Evolutionary conservation across 208 protist genomes (phyloP).

Genomic region (Trypanosomatidae sp.): DNA sequence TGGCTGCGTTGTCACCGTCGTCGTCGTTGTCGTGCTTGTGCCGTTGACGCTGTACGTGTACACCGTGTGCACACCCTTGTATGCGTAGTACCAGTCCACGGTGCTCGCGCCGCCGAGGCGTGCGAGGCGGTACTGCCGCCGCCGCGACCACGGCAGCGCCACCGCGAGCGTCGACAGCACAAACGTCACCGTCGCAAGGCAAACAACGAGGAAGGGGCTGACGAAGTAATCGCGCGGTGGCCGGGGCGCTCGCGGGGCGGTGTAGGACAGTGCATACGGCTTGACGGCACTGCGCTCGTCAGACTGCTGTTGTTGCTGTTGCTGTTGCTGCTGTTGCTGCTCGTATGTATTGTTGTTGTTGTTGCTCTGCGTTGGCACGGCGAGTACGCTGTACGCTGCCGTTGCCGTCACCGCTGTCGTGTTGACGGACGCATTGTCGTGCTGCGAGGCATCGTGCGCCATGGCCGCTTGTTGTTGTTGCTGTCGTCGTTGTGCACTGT

Average conservation of each 20-base stretch:
- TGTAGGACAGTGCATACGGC: background rate
- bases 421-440: no score
- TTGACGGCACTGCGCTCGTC: slow-evolving; percentile 6
- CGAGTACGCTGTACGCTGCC: no score
- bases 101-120: slow-evolving; percentile 7
- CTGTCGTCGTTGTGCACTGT: no score
- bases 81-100: slow-evolving; percentile 34
- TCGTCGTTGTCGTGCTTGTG: background rate
- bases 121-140: slow-evolving; percentile 32
- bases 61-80: slow-evolving; percentile 17
- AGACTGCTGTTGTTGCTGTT: slow-evolving; percentile 5
- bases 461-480: no score
- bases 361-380: no score
- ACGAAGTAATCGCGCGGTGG: slow-evolving; percentile 35
- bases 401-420: no score
- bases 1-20: slow-evolving; percentile 8
- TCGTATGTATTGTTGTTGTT: slow-evolving; percentile 1
- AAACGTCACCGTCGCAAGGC: slow-evolving; percentile 17
- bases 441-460: no score
- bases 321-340: slow-evolving; percentile 5
- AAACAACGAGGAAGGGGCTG: slow-evolving; percentile 15
- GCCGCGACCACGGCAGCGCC: slow-evolving; percentile 44
- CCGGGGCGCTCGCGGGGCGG: slow-evolving; percentile 16
- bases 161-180: slow-evolving; percentile 39
- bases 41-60: slow-evolving; percentile 2